Percentiles rank a stretch among this genome's conserved stretches.
Evolutionary conservation across 2,329 filamentous ascomycete species (phyloP).

Genomic region (Scytalidium lignicola): DNA sequence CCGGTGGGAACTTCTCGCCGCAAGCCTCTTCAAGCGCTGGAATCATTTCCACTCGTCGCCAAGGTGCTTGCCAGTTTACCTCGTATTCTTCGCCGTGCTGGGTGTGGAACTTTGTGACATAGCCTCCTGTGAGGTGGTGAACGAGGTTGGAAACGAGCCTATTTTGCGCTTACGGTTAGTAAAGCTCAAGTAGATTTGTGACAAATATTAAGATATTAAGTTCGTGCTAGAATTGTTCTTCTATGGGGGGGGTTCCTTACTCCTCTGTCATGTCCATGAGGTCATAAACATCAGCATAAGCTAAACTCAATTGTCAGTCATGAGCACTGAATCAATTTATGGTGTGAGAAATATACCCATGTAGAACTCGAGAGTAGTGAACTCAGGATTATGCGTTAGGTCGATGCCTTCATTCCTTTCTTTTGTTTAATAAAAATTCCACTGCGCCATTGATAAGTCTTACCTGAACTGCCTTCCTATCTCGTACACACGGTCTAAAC

Average conservation of each 20-base stretch:
- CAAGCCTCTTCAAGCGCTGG: constrained; percentile 82
- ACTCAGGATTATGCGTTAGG: constrained; percentile 95
- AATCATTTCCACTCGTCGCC: constrained; percentile 95
- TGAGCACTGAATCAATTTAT: background rate
- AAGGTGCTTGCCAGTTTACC: constrained; percentile 94
- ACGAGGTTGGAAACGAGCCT: constrained; percentile 78
- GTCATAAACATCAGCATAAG: constrained; percentile 88
- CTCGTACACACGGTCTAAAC: constrained; percentile 91
- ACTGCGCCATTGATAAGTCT: background rate
- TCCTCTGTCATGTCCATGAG: constrained; percentile 90
- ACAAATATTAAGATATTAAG: background rate
- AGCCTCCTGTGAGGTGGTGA: constrained; percentile 80
- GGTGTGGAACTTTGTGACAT: constrained; percentile 80
- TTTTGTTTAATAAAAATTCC: background rate
- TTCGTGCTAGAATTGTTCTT: too few species aligned
- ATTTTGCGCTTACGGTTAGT: background rate
- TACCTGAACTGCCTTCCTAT: constrained; percentile 80
- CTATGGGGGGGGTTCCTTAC: constrained; percentile 7
- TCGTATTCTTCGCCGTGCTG: constrained; percentile 81
- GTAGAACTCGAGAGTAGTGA: constrained; percentile 97
- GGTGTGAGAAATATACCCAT: too few species aligned
- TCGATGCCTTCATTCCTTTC: constrained; percentile 79
- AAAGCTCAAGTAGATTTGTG: background rate
- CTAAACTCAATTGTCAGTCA: constrained; percentile 27
- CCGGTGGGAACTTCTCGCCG: constrained; percentile 89